A percentile compares a stretch with the other conserved stretches of the same genome.
phyloP scores from a whole-genome alignment of 179 eudicot species.

The Silene noctiflora region DNA sequence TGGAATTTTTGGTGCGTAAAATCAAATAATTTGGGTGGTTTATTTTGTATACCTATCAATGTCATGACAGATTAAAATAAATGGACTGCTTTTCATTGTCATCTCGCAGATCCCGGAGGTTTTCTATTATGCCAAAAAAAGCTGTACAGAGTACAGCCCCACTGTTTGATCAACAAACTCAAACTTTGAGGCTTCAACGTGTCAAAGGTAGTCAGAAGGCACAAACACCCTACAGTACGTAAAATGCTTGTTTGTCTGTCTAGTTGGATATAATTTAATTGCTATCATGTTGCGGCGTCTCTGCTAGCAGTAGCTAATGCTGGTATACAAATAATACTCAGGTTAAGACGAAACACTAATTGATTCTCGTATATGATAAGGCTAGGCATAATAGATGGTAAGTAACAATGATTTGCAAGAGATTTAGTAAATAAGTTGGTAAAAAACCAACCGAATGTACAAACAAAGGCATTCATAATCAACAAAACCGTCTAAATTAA shows the following conservation, averaged over 20 bases:
- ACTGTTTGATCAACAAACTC: conserved; percentile 89
- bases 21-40: neutral
- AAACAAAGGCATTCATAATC: too few relatives aligned
- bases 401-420: too few relatives aligned
- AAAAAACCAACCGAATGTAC: too few relatives aligned
- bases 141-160: conserved; percentile 95
- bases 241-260: neutral
- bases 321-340: neutral
- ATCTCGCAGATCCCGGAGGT: conserved; percentile 84
- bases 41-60: neutral
- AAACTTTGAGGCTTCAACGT: too few relatives aligned
- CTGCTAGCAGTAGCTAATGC: neutral
- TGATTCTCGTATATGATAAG: too few relatives aligned
- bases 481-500: too few relatives aligned
- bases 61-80: neutral
- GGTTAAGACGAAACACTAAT: too few relatives aligned
- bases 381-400: too few relatives aligned
- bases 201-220: conserved; percentile 51
- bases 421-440: too few relatives aligned
- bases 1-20: neutral
- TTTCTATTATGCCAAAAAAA: conserved; percentile 92
- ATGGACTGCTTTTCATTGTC: neutral
- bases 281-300: neutral
- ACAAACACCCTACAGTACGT: neutral
- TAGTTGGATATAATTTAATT: neutral